Percentiles rank a stretch among this genome's conserved stretches.
phyloP scores from a whole-genome alignment of 345 rosid species.

The thale cress (Arabidopsis thaliana) region DNA sequence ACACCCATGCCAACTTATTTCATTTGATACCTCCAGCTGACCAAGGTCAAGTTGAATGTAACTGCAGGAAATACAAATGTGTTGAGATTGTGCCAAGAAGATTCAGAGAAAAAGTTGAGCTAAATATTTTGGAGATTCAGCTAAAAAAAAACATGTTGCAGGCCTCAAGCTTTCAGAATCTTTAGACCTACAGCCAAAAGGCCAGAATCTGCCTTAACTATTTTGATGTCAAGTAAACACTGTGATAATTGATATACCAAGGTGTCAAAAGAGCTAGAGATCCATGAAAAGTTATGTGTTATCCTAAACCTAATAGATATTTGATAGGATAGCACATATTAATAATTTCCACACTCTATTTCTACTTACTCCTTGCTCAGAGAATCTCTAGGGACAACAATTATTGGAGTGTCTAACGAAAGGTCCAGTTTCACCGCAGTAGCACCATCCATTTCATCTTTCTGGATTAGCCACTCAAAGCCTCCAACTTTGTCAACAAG shows the following conservation, averaged over 20 bases:
- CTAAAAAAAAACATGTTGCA: conserved; percentile 6
- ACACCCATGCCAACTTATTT: conserved; percentile 90
- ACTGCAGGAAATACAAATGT: conserved; percentile 55
- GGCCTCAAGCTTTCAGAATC: conserved; percentile 31
- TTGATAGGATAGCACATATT: conserved; percentile 19
- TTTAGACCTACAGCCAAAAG: conserved; percentile 15
- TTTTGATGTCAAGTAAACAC: conserved; percentile 27
- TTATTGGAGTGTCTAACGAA: conserved; percentile 90
- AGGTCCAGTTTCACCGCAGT: conserved; percentile 94
- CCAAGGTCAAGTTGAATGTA: conserved; percentile 96
- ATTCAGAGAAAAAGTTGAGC: conserved; percentile 20
- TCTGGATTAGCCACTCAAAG: conserved; percentile 96
- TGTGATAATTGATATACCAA: conserved; percentile 6
- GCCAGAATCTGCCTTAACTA: conserved; percentile 8
- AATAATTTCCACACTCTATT: conserved; percentile 20
- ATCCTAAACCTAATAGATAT: conserved; percentile 12
- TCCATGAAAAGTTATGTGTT: conserved; percentile 23
- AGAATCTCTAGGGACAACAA: conserved; percentile 88
- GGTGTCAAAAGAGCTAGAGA: conserved; percentile 11
- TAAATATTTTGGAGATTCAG: conserved; percentile 22
- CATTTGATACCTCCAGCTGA: conserved; percentile 85
- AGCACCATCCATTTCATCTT: conserved; percentile 95
- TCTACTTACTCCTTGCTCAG: conserved; percentile 81
- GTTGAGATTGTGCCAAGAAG: conserved; percentile 18
- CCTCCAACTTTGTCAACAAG: conserved; percentile 98